These are phyloP conservation scores for Wickerhamiella sorbophila DNA, from an alignment of 805 yeast species.

Conservation along the genomic window DNA sequence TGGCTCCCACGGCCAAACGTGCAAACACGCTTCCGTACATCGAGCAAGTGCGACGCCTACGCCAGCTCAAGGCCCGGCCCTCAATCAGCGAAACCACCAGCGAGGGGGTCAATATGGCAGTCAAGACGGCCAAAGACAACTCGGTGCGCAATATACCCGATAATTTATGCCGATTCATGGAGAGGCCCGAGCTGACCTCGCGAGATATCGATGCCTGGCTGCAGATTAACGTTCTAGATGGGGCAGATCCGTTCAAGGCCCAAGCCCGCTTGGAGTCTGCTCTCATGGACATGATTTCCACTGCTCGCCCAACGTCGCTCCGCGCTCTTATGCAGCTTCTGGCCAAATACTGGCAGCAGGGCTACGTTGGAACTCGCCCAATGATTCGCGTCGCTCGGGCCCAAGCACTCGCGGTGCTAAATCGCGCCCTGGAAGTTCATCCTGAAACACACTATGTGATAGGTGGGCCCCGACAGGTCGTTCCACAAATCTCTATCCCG, in stretches of 20 bases:
- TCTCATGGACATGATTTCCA: conserved; percentile 13
- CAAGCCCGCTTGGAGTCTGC: conserved; percentile 12
- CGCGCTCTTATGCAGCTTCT: conserved; percentile 19
- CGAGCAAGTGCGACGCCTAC: conserved; percentile 11
- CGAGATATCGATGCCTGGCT: conserved; percentile 17
- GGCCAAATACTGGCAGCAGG: conserved; percentile 18
- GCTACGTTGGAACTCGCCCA: conserved; percentile 16
- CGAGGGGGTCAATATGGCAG: background rate
- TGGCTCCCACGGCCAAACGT: background rate
- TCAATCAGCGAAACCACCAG: conserved; percentile 1
- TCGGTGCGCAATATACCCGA: conserved; percentile 2
- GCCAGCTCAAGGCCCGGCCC: conserved; percentile 9
- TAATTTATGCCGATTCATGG: conserved; percentile 8
- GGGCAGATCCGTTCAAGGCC: conserved; percentile 9
- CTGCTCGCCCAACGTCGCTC: conserved; percentile 15
- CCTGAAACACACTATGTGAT: conserved; percentile 14
- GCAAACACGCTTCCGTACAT: conserved; percentile 7
- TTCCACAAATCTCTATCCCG: conserved; percentile 18
- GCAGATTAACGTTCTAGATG: conserved; percentile 9
- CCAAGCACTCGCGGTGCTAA: conserved; percentile 17
- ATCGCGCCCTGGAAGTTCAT: conserved; percentile 17
- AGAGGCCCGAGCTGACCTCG: conserved; percentile 12
- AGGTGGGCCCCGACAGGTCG: conserved; percentile 10
- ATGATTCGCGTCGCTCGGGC: conserved; percentile 14
- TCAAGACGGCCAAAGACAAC: background rate